Evolutionary conservation across 1,284 basidiomycete species (phyloP).

Genomic region (Phellopilus nigrolimitatus): DNA sequence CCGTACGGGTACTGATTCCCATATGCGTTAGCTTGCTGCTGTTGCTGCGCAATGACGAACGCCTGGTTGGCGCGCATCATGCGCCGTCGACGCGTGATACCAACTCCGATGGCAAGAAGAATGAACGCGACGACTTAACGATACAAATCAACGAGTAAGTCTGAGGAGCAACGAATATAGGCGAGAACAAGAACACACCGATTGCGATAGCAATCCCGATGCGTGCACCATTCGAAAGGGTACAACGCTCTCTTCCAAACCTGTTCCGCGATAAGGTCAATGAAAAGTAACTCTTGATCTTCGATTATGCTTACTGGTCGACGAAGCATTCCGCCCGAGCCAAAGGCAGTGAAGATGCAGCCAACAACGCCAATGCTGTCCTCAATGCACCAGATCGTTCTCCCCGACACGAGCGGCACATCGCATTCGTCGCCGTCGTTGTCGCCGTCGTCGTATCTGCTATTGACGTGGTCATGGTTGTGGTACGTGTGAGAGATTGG

Average conservation of each 20-base stretch:
- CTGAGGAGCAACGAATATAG: background rate
- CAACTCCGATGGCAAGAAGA: slow-evolving; percentile 21
- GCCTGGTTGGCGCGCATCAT: slow-evolving; percentile 23
- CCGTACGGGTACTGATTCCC: slow-evolving; percentile 13
- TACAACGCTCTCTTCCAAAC: slow-evolving; percentile 25
- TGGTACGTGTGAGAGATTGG: background rate
- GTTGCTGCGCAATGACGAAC: slow-evolving; percentile 22
- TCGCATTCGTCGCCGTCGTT: background rate
- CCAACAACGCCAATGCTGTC: background rate
- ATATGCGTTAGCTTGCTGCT: background rate
- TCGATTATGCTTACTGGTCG: background rate
- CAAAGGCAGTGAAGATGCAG: background rate
- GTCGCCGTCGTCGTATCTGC: background rate
- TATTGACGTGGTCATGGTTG: background rate
- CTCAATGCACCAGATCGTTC: background rate
- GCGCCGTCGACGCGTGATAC: slow-evolving; percentile 22
- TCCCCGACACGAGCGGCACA: background rate
- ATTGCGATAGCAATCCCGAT: slow-evolving; percentile 30
- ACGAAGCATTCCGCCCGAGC: slow-evolving; percentile 8
- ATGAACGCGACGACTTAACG: slow-evolving; percentile 17
- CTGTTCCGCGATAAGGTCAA: slow-evolving; percentile 14
- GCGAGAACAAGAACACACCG: slow-evolving; percentile 21
- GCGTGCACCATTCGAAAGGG: slow-evolving; percentile 26
- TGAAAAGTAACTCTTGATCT: background rate
- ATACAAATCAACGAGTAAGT: background rate